Evolutionary conservation across 1,139 yeast species (phyloP), one percentile per base, ranked within the genome.

Genomic region (Pichiaceae sp.): DNA sequence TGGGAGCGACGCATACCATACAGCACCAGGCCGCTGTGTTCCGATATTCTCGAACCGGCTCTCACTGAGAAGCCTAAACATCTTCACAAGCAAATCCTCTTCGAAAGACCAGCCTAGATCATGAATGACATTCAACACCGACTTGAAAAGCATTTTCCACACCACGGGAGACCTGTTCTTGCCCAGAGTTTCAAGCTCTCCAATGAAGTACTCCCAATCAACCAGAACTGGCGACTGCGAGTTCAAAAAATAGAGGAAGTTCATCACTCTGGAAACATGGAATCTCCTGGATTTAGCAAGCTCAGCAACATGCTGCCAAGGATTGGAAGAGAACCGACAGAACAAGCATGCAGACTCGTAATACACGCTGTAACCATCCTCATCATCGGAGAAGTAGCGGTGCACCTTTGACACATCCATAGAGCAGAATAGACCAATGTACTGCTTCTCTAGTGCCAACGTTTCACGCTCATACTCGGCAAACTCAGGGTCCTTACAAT

Each of bases 41-140:
- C 56, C 50, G 12, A 54, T 38, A 32, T 54, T 52, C 7, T 47
- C 54, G 40, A 57, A 57, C 12, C 52, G 44, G 5, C 38, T 41
- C 14, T 45, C 45, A 19, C 57, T 49, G 17, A 57, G 19, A n/a
- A 53, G 28, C 15, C 53, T 39, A 32, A 54, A 57, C 21, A 56
- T 39, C 32, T 47, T 49, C 8, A 54, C 33, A 3, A 56, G 19
- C 2, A 57, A 33, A 11, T 49, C 47, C 25, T 54, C 57, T 30
- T 54, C 59, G 23, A 57, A 34, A 2, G 42, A 44, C 59, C 59
- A 54, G 1, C 39, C 23, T 2, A 54, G 34, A 21, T 53, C 56
- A 4, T 30, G 30, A 16, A 48, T 45, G 1, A 55, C 27, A 24
- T 42, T 46, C 33, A 43, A 39, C 4, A 52, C 33, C 3, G 51